These are phyloP conservation scores for Prunus armeniaca DNA, from an alignment of 306 rosid genomes.

Conservation along the genomic window DNA sequence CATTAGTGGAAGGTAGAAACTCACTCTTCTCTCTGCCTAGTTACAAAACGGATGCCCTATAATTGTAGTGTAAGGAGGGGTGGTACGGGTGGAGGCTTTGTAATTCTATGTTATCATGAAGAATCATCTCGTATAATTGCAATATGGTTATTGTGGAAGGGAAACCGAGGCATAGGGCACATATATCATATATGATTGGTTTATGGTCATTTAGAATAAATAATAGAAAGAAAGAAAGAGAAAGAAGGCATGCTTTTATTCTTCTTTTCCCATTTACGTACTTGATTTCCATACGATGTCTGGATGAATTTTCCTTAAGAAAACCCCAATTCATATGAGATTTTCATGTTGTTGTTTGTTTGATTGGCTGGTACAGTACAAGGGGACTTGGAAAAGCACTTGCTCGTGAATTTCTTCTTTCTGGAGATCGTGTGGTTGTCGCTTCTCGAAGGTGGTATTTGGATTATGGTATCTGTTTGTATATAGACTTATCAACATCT, in stretches of 20 bases:
- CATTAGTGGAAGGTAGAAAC: constrained; percentile 78
- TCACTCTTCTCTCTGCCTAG: not conserved
- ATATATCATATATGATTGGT: not conserved
- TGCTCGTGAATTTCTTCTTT: constrained; percentile 92
- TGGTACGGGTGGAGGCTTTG: not conserved
- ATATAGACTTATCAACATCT: not conserved
- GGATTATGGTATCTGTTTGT: constrained; percentile 12
- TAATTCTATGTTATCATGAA: not conserved
- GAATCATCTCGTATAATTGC: not conserved
- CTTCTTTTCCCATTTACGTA: not conserved
- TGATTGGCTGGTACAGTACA: constrained; percentile 59
- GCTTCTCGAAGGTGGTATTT: constrained; percentile 86
- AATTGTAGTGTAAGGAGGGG: not conserved
- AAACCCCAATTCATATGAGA: not conserved
- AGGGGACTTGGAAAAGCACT: constrained; percentile 96
- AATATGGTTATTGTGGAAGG: not conserved
- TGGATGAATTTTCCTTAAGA: not conserved
- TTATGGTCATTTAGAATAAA: not conserved
- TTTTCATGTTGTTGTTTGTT: constrained; percentile 20
- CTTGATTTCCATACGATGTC: not conserved
- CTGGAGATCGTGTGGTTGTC: constrained; percentile 79
- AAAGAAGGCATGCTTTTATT: not conserved
- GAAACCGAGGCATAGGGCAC: not conserved
- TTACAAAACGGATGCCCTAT: not conserved
- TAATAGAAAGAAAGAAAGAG: not conserved